These are phyloP conservation scores for Anthostomella pinea DNA, from an alignment of 2,329 filamentous ascomycete species.

Conservation along the genomic window DNA sequence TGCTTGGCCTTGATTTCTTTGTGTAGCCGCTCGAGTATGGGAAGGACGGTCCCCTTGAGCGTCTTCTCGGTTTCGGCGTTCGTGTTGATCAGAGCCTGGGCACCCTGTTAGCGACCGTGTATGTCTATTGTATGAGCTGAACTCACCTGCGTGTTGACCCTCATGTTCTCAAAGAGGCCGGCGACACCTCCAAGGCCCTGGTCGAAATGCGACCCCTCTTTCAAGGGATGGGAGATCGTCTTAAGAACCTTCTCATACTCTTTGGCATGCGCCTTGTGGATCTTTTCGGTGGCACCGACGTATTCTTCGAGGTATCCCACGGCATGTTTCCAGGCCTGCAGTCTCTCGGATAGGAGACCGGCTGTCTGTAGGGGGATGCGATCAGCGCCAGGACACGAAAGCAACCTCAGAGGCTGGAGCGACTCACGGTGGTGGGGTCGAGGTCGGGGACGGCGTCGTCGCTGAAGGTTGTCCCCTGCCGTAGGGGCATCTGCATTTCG, in stretches of 20 bases:
- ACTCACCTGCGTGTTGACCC: constrained; percentile 75
- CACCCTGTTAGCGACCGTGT: too few relatives aligned
- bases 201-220: constrained; percentile 90
- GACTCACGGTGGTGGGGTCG: constrained; percentile 56
- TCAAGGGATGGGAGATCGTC: constrained; percentile 82
- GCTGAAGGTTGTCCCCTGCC: constrained; percentile 46
- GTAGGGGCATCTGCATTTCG: constrained; percentile 40
- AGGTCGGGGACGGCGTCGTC: constrained; percentile 59
- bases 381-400: too few relatives aligned
- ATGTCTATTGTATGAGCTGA: too few relatives aligned
- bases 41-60: constrained; percentile 80
- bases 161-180: constrained; percentile 90
- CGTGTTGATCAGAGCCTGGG: constrained; percentile 76
- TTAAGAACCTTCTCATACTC: constrained; percentile 95
- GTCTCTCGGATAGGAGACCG: constrained; percentile 78
- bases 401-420: too few relatives aligned
- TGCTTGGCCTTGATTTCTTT: constrained; percentile 95
- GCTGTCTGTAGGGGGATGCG: constrained; percentile 53
- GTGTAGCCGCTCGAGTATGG: constrained; percentile 86
- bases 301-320: constrained; percentile 91
- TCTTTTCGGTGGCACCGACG: constrained; percentile 78
- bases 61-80: constrained; percentile 90
- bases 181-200: constrained; percentile 83
- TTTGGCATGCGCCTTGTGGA: constrained; percentile 80
- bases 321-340: constrained; percentile 95